Base-by-base conservation (phyloP, 768 basidiomycete genomes). In the Cytidiella melzeri region DNA sequence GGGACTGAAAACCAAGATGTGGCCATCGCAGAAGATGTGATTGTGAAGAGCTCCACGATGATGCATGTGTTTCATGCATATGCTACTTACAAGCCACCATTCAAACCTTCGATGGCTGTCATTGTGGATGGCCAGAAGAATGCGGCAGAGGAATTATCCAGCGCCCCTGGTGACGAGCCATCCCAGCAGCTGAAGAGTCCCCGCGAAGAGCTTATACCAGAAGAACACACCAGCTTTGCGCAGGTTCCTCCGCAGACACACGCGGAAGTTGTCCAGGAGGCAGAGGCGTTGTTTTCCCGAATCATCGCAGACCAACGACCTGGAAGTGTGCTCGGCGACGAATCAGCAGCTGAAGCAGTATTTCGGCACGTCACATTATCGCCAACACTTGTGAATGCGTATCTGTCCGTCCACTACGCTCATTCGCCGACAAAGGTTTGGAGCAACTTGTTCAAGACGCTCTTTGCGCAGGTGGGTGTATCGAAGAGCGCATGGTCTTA, bases 1-100 rank as follows among this genome's bases (percentile, higher is more conserved):
- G 62, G 36, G 40, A 19, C 28, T 34, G 45, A 25, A n/a, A 25
- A 41, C 18, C 15, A 30, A n/a, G 37, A 15, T 6, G n/a, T n/a
- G 6, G 41, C 36, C 34, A 37, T 50, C 44, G 64, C 45, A 48
- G 64, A 62, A 15, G 69, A 79, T 21, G 36, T 59, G 30, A 61
- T 79, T 19, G 15, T 34, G 15, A 75, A 87, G 53, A 83, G 87
- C 48, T 77, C 83, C 54, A 69, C 86, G 38, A 83, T 96, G 83
- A 75, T 76, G 59, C 86, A 89, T 57, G 66, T 94, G 25, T 93
- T 97, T 66, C 86, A 94, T 65, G 74, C 90, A 0, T 96, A 97
- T 67, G 82, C 90, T 0, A 69, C 86, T 3, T 93, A 92, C 68
- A 73, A 70, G 36, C 83, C 87, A 2, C 82, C 87, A 0, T 84